A percentile compares a stretch with the other conserved stretches of the same genome.
These are phyloP conservation scores for Fonsecaea nubica DNA, from an alignment of 2,329 filamentous ascomycete genomes.

Conservation along the genomic window DNA sequence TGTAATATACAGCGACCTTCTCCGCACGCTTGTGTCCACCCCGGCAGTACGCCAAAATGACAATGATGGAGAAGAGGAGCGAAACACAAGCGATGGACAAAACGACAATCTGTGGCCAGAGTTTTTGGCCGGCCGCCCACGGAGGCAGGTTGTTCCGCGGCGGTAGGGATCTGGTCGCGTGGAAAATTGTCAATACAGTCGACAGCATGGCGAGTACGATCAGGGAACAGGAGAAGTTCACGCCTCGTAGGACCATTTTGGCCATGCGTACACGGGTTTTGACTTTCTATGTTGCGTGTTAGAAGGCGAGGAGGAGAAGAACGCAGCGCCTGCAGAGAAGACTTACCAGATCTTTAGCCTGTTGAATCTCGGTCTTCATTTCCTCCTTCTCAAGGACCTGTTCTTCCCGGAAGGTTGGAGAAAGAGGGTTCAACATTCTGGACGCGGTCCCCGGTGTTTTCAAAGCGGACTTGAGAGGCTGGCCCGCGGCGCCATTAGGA, in stretches of 20 bases:
- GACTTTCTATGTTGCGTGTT: constrained; percentile 71
- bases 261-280: constrained; percentile 90
- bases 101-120: constrained; percentile 89
- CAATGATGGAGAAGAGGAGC: constrained; percentile 75
- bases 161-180: constrained; percentile 77
- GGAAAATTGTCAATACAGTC: constrained; percentile 90
- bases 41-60: constrained; percentile 85
- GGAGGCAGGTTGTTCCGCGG: constrained; percentile 79
- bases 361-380: constrained; percentile 79
- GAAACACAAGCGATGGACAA: constrained; percentile 81
- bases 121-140: constrained; percentile 79
- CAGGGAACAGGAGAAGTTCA: constrained; percentile 96
- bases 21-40: constrained; percentile 88
- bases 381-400: constrained; percentile 85
- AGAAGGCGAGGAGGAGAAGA: constrained; percentile 44
- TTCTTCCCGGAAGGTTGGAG: constrained; percentile 90
- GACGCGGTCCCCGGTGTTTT: constrained; percentile 83
- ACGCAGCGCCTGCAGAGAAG: neutral
- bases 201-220: constrained; percentile 92
- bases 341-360: constrained; percentile 85
- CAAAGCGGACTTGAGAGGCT: constrained; percentile 85
- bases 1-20: constrained; percentile 95
- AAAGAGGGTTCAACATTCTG: constrained; percentile 78
- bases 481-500: constrained; percentile 35
- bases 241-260: constrained; percentile 90